These are phyloP conservation scores for Corynascus novoguineensis DNA, from an alignment of 495 filamentous ascomycete species.

Conservation along the genomic window DNA sequence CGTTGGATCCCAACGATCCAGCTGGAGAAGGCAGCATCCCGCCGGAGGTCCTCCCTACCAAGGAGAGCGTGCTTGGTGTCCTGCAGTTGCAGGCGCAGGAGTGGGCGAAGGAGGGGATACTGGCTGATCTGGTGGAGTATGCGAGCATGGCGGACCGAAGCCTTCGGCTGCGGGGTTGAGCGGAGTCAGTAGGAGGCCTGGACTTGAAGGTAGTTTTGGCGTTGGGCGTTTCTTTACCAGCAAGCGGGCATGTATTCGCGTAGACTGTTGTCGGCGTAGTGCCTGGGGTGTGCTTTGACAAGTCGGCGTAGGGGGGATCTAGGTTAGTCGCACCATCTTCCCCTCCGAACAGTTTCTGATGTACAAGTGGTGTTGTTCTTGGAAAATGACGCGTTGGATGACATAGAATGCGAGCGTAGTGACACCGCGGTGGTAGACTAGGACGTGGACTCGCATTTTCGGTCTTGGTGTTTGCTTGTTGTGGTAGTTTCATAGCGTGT, in stretches of 20 bases:
- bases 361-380: constrained; percentile 6
- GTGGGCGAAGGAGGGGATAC: constrained; percentile 53
- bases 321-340: background rate
- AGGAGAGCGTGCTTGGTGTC: constrained; percentile 64
- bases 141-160: constrained; percentile 53
- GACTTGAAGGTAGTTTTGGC: background rate
- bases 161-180: background rate
- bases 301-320: background rate
- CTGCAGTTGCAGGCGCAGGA: constrained; percentile 53
- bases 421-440: background rate
- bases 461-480: background rate
- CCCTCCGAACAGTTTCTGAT: background rate
- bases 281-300: background rate
- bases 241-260: background rate
- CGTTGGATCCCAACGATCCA: constrained; percentile 55
- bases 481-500: constrained; percentile 6
- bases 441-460: background rate
- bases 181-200: background rate
- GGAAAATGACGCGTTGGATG: constrained; percentile 9
- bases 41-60: constrained; percentile 59
- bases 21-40: constrained; percentile 45
- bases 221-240: background rate
- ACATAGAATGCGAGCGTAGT: constrained; percentile 6
- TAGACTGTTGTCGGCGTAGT: background rate
- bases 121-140: constrained; percentile 70